Evolutionary conservation across 1,139 yeast genomes (phyloP).

Genomic region (Arxiozyma telluris): DNA sequence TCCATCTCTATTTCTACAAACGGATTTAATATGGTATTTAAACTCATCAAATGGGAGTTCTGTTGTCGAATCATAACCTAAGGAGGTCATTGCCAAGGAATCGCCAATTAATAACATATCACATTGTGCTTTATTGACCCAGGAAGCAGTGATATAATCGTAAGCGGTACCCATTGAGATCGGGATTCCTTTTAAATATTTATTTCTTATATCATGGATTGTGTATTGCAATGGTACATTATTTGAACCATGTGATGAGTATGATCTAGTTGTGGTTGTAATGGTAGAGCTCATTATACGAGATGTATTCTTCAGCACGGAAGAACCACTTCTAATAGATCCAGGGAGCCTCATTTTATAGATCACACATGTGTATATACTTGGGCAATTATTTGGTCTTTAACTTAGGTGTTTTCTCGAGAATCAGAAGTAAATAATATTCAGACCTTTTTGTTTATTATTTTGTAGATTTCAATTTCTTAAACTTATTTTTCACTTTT

Average conservation of each 20-base stretch:
- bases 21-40: slow-evolving; percentile 67
- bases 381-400: neutral
- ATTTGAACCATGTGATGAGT: neutral
- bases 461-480: too few relatives aligned
- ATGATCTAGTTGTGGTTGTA: neutral
- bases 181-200: slow-evolving; percentile 16
- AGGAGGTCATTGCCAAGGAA: slow-evolving; percentile 83
- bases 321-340: neutral
- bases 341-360: neutral
- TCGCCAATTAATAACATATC: slow-evolving; percentile 83
- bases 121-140: slow-evolving; percentile 60
- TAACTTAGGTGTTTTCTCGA: neutral
- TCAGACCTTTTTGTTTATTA: neutral
- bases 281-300: too few relatives aligned
- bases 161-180: slow-evolving; percentile 78
- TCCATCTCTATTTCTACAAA: slow-evolving; percentile 52
- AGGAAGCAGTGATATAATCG: slow-evolving; percentile 67
- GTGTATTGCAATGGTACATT: slow-evolving; percentile 8
- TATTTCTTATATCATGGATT: slow-evolving; percentile 18
- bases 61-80: slow-evolving; percentile 74
- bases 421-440: neutral
- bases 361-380: neutral
- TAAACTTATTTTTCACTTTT: too few relatives aligned
- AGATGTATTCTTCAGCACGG: neutral
- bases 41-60: slow-evolving; percentile 65